A percentile compares a stretch with the other conserved stretches of the same genome.
Evolutionary conservation across 1,139 yeast genomes (phyloP).

Genomic region (Candida tropicalis): DNA sequence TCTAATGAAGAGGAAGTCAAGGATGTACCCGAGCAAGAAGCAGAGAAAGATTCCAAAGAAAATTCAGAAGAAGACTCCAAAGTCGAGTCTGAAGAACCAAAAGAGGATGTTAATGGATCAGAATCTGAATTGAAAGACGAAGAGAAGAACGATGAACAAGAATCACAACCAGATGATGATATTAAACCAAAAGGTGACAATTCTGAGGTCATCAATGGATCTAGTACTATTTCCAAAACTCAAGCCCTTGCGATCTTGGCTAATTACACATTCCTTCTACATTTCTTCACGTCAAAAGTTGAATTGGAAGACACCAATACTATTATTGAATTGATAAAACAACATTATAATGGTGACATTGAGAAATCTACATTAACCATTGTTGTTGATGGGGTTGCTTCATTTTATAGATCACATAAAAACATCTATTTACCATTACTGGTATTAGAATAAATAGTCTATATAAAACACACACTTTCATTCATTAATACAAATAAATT

Average conservation of each 20-base stretch:
- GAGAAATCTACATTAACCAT: slow-evolving; percentile 19
- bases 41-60: neutral
- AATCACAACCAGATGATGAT: slow-evolving; percentile 6
- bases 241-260: slow-evolving; percentile 21
- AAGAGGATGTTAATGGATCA: neutral
- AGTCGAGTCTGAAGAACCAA: neutral
- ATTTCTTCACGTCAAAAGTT: slow-evolving; percentile 21
- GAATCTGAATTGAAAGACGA: slow-evolving; percentile 1
- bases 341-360: slow-evolving; percentile 11
- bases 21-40: neutral
- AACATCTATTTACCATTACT: slow-evolving; percentile 40
- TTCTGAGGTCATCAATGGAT: neutral
- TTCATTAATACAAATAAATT: slow-evolving; percentile 47
- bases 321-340: slow-evolving; percentile 1
- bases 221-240: slow-evolving; percentile 1
- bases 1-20: neutral
- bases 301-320: slow-evolving; percentile 12
- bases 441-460: slow-evolving; percentile 16
- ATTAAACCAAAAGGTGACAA: no score
- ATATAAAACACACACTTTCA: neutral
- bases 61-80: neutral
- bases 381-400: slow-evolving; percentile 27
- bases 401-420: slow-evolving; percentile 34
- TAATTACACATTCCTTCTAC: slow-evolving; percentile 27
- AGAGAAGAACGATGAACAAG: neutral